phyloP scores from a whole-genome alignment of 495 filamentous ascomycete species.

The Peziza echinospora region DNA sequence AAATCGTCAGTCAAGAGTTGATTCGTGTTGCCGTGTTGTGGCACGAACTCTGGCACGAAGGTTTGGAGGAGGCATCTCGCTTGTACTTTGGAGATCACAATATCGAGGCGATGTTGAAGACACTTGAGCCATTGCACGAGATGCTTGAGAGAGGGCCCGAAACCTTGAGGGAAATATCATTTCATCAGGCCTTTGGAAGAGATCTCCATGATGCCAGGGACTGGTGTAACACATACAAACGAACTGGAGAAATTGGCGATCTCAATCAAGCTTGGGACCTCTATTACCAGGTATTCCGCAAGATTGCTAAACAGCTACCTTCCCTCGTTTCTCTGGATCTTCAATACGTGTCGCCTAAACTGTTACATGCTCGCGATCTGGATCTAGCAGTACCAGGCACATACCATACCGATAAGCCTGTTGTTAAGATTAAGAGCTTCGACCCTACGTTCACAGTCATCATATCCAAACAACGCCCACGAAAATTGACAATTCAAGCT shows the following conservation, averaged over 20 bases:
- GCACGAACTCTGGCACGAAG: constrained; percentile 98
- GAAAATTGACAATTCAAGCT: constrained; percentile 69
- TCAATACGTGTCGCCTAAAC: constrained; percentile 82
- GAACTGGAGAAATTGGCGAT: constrained; percentile 71
- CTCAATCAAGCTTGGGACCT: constrained; percentile 96
- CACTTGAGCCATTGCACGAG: constrained; percentile 73
- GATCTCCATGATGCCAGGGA: constrained; percentile 86
- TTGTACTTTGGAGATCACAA: constrained; percentile 86
- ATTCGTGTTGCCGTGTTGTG: constrained; percentile 91
- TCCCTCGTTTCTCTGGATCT: constrained; percentile 83
- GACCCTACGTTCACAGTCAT: constrained; percentile 78
- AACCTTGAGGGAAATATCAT: constrained; percentile 86
- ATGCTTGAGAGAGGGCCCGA: constrained; percentile 69
- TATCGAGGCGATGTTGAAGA: constrained; percentile 88
- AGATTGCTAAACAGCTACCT: constrained; percentile 81
- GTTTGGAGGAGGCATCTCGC: constrained; percentile 88
- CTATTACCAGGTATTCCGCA: constrained; percentile 91
- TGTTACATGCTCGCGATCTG: constrained; percentile 61
- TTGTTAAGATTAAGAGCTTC: constrained; percentile 73
- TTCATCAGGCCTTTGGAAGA: constrained; percentile 90
- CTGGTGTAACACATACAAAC: constrained; percentile 80
- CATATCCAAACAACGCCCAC: constrained; percentile 84
- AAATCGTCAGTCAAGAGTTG: constrained; percentile 78
- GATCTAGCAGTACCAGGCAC: constrained; percentile 87
- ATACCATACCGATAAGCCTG: constrained; percentile 66